phyloP scores from a whole-genome alignment of 208 protist genomes.

The Acanthamoeba triangularis region DNA sequence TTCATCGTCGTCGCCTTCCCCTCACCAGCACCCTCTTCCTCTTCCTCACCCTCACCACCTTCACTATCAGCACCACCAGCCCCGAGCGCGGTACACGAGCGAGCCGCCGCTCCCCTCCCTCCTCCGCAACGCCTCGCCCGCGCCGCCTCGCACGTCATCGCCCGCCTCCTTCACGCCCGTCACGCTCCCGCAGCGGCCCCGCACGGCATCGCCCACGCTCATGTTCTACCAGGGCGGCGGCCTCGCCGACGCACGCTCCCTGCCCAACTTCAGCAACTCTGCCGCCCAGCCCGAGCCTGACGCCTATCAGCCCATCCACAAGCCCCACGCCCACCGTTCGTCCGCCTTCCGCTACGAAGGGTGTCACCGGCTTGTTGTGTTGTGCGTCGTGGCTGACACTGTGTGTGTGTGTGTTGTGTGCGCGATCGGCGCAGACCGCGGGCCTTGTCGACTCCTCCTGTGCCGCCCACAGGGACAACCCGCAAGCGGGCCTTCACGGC shows the following conservation, averaged over 20 bases:
- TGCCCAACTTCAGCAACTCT: conserved; percentile 33
- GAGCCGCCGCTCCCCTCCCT: conserved; percentile 15
- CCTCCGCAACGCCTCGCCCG: conserved; percentile 12
- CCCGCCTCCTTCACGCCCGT: conserved; percentile 39
- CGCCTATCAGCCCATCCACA: conserved; percentile 68
- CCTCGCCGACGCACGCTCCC: neutral
- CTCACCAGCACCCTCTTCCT: neutral
- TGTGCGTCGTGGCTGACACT: neutral
- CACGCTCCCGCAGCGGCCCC: neutral
- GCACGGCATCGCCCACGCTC: conserved; percentile 56
- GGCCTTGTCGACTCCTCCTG: neutral
- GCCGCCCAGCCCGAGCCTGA: conserved; percentile 51
- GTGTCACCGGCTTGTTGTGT: too few relatives aligned
- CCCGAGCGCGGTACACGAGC: neutral
- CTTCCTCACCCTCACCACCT: neutral
- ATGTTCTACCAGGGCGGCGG: conserved; percentile 72
- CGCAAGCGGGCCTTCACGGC: conserved; percentile 30
- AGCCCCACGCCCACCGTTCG: conserved; percentile 57
- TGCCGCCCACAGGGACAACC: neutral
- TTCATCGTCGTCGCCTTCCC: neutral
- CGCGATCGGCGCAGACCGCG: neutral
- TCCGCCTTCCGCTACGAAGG: neutral
- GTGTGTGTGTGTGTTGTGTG: too few relatives aligned
- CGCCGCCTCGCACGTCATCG: neutral
- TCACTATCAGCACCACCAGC: neutral